Base-by-base conservation (phyloP, 495 filamentous ascomycete genomes). In the Trichocladium uniseriatum region DNA sequence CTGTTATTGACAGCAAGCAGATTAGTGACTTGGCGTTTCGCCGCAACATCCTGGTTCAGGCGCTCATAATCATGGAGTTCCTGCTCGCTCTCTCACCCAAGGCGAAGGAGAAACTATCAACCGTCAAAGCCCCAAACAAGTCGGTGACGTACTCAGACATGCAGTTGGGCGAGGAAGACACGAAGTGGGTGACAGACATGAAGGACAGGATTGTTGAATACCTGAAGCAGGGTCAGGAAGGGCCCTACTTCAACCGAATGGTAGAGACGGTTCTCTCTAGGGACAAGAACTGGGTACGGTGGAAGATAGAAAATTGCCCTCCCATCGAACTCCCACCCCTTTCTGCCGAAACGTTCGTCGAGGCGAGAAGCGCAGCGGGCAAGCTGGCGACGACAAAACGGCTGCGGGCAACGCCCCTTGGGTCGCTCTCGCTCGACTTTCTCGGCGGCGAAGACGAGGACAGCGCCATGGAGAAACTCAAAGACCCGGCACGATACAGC, bases 241-340 rank as follows among this genome's bases (percentile, higher is more conserved):
- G 94, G 13, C 84, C 83, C 47, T 92, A 94, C 65, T 99, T 96
- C 66, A 87, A 86, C 62, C 86, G 92, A 22, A 89, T 95, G 79
- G 87, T 99, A 31, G 91, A 96, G 58, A 95, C 89, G 5, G 89
- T 97, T 15, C 75, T 99, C 18, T 86, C 88, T 6, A 77, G 92
- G 49, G 92, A 99, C 67, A 95, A 95, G 66, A 94, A 95, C 57
- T 99, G 92, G 92, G 89, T 90, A 36, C 84, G 86, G 40, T 99
- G 92, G 92, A 99, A 99, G 66, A 80, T 88, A 8, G 92, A 97
- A 65, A 83, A 79, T 43, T 97, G 92, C 64, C 89, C 87, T 24
- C 75, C 81, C 18, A 95, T 99, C 60, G 82, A 90, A 52, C 75
- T 79, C 35, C 77, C 84, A 14, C 71, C 86, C 6, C 65, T 95